Percentiles rank a stretch among this genome's conserved stretches.
phyloP scores from a whole-genome alignment of 805 yeast genomes.

The Wickerhamiella nectarea region DNA sequence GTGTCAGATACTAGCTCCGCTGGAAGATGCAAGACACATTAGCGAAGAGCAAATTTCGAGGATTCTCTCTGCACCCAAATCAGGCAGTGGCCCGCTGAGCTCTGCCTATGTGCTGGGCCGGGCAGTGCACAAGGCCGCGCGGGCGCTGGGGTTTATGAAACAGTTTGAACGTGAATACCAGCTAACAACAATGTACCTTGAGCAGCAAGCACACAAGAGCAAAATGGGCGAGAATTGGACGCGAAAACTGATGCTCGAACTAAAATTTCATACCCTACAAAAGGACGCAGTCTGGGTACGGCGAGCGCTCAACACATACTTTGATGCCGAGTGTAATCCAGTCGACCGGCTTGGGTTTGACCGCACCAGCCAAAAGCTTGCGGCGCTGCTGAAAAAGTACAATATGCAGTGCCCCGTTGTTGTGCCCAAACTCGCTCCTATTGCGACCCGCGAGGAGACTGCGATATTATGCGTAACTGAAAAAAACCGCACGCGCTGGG shows the following conservation, averaged over 20 bases:
- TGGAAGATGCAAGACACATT: slow-evolving; percentile 13
- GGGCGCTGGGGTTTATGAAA: slow-evolving; percentile 16
- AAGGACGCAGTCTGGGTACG: slow-evolving; percentile 18
- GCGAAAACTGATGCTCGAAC: slow-evolving; percentile 21
- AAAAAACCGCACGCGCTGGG: slow-evolving; percentile 13
- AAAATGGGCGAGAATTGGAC: slow-evolving; percentile 18
- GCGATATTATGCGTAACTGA: background rate
- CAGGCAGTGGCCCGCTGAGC: slow-evolving; percentile 10
- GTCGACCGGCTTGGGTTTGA: slow-evolving; percentile 17
- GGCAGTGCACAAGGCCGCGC: slow-evolving; percentile 16
- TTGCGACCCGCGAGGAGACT: slow-evolving; percentile 5
- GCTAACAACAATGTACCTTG: slow-evolving; percentile 17
- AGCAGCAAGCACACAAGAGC: slow-evolving; percentile 13
- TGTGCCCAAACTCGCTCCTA: background rate
- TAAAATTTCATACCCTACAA: slow-evolving; percentile 15
- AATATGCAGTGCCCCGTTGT: slow-evolving; percentile 5
- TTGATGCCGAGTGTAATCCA: slow-evolving; percentile 18
- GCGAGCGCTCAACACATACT: slow-evolving; percentile 21
- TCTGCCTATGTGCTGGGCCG: slow-evolving; percentile 20
- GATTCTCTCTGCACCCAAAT: background rate
- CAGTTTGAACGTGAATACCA: slow-evolving; percentile 16
- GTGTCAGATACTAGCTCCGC: slow-evolving; percentile 11
- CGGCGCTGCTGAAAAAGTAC: slow-evolving; percentile 12
- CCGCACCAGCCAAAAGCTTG: slow-evolving; percentile 18
- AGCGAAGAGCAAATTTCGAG: background rate